Conservation (phyloP, 2,329 filamentous ascomycete species). For the Apiospora aurea region DNA sequence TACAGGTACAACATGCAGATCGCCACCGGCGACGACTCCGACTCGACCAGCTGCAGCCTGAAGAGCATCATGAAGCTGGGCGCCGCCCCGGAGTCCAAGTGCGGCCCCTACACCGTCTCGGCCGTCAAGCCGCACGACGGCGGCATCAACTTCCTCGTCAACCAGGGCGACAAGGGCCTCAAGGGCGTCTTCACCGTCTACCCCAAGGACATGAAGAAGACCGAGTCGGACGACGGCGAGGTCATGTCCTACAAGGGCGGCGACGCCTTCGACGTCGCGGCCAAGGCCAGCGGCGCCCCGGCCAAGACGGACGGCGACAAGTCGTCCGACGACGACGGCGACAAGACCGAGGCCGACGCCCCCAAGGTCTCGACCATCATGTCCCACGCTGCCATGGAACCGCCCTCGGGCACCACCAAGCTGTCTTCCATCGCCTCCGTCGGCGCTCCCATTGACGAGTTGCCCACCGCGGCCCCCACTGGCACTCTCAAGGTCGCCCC, state of each 20-base stretch:
- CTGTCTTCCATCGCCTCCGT: background rate
- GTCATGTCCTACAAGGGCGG: background rate
- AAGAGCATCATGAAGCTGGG: constrained; percentile 27
- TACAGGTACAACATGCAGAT: background rate
- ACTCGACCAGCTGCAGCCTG: background rate
- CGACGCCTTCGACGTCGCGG: background rate
- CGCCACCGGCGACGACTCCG: background rate
- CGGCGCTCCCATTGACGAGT: background rate
- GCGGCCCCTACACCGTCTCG: constrained; percentile 29
- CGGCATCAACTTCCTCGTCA: constrained; percentile 23
- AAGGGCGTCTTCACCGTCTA: background rate
- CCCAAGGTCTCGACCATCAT: background rate
- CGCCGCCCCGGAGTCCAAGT: constrained; percentile 28
- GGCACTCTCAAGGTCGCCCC: background rate
- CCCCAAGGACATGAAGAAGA: background rate
- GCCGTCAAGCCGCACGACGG: constrained; percentile 27
- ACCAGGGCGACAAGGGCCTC: background rate
- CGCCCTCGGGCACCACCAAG: background rate
- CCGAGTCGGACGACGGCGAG: background rate
- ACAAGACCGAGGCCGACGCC: background rate
- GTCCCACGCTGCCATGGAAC: background rate
- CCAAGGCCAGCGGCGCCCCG: background rate
- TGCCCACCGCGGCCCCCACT: background rate
- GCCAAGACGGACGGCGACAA: background rate
- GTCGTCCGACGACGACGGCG: background rate